phyloP scores from a whole-genome alignment of 257 asterid species.

The Solanum tacnaense region DNA sequence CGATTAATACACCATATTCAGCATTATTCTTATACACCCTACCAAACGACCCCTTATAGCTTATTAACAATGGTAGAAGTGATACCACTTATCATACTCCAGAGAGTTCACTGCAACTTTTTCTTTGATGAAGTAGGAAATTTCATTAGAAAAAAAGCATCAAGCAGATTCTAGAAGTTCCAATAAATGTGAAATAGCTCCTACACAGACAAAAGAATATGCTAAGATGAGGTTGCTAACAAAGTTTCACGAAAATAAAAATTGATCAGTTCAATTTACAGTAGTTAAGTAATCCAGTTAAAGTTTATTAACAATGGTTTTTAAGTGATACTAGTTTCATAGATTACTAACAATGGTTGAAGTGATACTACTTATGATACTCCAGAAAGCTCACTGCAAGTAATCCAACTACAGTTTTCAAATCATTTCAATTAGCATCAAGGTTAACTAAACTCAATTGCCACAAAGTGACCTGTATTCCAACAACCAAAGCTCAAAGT shows the following conservation, averaged over 20 bases:
- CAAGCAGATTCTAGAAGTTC: not conserved
- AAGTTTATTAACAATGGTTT: not conserved
- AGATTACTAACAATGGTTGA: not conserved
- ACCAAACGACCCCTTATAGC: not conserved
- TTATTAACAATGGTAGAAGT: not conserved
- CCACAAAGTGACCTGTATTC: not conserved
- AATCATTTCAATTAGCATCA: not conserved
- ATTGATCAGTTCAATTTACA: not conserved
- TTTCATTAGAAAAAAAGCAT: not conserved
- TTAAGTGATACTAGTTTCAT: not conserved
- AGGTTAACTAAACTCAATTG: not conserved
- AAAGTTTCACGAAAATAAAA: not conserved
- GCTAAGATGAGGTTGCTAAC: not conserved
- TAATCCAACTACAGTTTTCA: not conserved
- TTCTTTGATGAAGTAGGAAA: not conserved
- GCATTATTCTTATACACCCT: not conserved
- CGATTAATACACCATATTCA: not conserved
- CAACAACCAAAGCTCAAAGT: not conserved
- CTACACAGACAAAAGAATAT: not conserved
- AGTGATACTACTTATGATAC: not conserved
- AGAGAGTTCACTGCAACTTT: not conserved
- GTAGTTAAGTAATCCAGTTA: not conserved
- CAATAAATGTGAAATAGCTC: not conserved
- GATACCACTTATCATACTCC: not conserved
- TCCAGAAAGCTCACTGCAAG: not conserved